Evolutionary conservation across 805 yeast species (phyloP).

Genomic region (Saccharomycopsis schoenii): DNA sequence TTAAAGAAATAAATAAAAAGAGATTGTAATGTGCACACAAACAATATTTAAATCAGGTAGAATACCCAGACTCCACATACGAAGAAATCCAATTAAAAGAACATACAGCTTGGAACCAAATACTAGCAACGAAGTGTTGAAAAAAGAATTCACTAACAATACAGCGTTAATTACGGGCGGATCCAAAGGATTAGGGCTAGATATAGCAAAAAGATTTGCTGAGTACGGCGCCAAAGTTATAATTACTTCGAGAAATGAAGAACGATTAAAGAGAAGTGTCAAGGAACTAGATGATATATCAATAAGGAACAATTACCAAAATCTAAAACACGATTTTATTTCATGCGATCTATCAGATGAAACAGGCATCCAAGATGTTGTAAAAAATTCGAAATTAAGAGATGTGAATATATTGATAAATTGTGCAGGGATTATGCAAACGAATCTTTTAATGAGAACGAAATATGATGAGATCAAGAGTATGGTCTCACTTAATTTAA

Average conservation of each 20-base stretch:
- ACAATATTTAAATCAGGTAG: no score
- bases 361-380: neutral
- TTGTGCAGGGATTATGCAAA: conserved; percentile 54
- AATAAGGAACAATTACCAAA: neutral
- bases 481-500: conserved; percentile 46
- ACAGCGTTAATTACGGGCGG: conserved; percentile 61
- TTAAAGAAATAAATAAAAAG: no score
- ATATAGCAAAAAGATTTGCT: conserved; percentile 43
- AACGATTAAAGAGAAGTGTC: conserved; percentile 26
- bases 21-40: no score
- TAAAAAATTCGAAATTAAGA: conserved; percentile 7
- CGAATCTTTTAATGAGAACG: conserved; percentile 38
- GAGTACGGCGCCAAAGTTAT: conserved; percentile 41
- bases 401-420: conserved; percentile 25
- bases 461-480: conserved; percentile 31
- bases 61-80: neutral
- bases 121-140: neutral
- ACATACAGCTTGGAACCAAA: neutral
- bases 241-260: conserved; percentile 39
- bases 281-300: conserved; percentile 5
- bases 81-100: neutral
- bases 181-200: conserved; percentile 56
- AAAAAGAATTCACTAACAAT: conserved; percentile 14
- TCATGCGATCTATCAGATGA: conserved; percentile 27
- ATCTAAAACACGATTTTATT: conserved; percentile 27